phyloP scores from a whole-genome alignment of 352 stramenopile species.

The Pythium apleroticum region DNA sequence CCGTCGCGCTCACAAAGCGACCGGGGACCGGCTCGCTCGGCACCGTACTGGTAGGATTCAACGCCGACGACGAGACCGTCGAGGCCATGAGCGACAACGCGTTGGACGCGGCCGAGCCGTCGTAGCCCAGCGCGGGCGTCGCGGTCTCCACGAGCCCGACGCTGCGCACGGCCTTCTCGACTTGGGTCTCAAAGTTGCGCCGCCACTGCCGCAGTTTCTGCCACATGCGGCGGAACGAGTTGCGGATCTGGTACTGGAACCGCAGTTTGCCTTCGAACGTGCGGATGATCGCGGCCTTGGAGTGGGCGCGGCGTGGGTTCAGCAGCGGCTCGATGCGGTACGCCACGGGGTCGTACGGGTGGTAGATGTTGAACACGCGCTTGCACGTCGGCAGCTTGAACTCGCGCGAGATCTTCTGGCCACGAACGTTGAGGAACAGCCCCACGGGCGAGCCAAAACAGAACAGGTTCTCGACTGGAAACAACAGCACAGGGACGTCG shows the following conservation, averaged over 20 bases:
- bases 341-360: slow-evolving; percentile 93
- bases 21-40: neutral
- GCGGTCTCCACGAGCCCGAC: slow-evolving; percentile 67
- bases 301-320: slow-evolving; percentile 66
- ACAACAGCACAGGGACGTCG: slow-evolving; percentile 59
- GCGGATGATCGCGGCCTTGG: slow-evolving; percentile 83
- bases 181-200: slow-evolving; percentile 73
- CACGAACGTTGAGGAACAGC: slow-evolving; percentile 91
- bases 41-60: neutral
- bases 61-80: neutral
- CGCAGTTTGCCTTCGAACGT: slow-evolving; percentile 83
- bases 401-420: slow-evolving; percentile 64
- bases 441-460: slow-evolving; percentile 90
- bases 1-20: slow-evolving; percentile 10
- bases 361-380: slow-evolving; percentile 94
- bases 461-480: slow-evolving; percentile 87
- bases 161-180: slow-evolving; percentile 62
- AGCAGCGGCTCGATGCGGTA: slow-evolving; percentile 96
- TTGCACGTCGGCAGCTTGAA: slow-evolving; percentile 82
- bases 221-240: slow-evolving; percentile 81
- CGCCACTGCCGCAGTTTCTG: slow-evolving; percentile 72
- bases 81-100: neutral
- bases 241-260: slow-evolving; percentile 85
- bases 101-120: neutral
- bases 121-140: slow-evolving; percentile 1